phyloP scores from a whole-genome alignment of 225 moss, liverwort and hornwort species.

The Bryum argenteum region DNA sequence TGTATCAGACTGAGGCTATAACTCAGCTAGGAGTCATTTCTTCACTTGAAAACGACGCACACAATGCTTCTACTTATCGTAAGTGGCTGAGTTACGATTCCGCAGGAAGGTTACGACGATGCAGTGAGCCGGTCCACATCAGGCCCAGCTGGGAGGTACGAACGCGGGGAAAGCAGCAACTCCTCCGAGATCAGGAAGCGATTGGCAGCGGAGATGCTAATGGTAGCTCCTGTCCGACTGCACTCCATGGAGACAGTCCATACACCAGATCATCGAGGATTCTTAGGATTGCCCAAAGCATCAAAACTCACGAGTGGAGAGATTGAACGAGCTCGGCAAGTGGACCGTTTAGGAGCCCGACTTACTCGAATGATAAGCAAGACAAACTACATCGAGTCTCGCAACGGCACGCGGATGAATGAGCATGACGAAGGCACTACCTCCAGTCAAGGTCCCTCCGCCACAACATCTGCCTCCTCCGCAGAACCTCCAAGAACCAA shows the following conservation, averaged over 20 bases:
- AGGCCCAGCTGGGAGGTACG: conserved; percentile 18
- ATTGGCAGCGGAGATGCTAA: conserved; percentile 33
- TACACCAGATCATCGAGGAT: conserved; percentile 59
- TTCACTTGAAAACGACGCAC: not conserved
- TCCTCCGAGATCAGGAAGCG: conserved; percentile 33
- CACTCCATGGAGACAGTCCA: conserved; percentile 61
- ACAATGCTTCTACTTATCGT: not conserved
- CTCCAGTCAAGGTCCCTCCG: conserved; percentile 41
- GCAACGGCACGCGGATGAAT: conserved; percentile 16
- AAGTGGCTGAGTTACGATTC: not conserved
- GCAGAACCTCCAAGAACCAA: conserved; percentile 40
- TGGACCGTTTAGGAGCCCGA: conserved; percentile 55
- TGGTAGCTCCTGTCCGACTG: conserved; percentile 31
- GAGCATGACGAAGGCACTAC: conserved; percentile 38
- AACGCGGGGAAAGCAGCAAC: conserved; percentile 28
- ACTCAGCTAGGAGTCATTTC: not conserved
- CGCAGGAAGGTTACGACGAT: conserved; percentile 39
- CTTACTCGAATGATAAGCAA: conserved; percentile 54
- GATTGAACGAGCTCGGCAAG: conserved; percentile 44
- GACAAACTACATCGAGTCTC: conserved; percentile 49
- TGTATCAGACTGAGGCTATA: not conserved
- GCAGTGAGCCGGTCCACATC: conserved; percentile 15
- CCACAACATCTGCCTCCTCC: conserved; percentile 47
- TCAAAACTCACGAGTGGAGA: conserved; percentile 27
- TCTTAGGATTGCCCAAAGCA: conserved; percentile 51